These are phyloP conservation scores for Penicillium freii DNA, from an alignment of 2,329 filamentous ascomycete species.

Conservation along the genomic window DNA sequence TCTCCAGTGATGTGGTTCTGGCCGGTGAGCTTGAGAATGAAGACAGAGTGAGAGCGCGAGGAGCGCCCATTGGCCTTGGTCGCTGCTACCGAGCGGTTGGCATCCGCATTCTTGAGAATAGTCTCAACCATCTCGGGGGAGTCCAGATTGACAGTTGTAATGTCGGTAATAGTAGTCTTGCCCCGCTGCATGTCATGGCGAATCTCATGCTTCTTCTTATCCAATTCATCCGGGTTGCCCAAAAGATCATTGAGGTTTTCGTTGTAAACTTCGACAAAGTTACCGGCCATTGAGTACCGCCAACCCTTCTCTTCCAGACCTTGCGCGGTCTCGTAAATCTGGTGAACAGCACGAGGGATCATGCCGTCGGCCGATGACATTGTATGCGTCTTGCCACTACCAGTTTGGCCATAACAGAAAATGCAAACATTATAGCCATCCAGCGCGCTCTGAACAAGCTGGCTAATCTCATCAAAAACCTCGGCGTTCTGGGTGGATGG, in stretches of 20 bases:
- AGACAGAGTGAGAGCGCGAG: slow-evolving; percentile 91
- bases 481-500: slow-evolving; percentile 75
- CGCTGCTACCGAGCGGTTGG: slow-evolving; percentile 86
- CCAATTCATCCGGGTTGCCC: slow-evolving; percentile 66
- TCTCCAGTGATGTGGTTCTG: slow-evolving; percentile 74
- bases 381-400: slow-evolving; percentile 93
- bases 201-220: slow-evolving; percentile 84
- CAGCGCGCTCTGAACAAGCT: slow-evolving; percentile 91
- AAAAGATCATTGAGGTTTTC: slow-evolving; percentile 93
- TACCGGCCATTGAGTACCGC: slow-evolving; percentile 91
- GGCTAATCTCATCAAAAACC: slow-evolving; percentile 93
- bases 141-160: slow-evolving; percentile 72
- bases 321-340: slow-evolving; percentile 88
- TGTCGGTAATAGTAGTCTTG: slow-evolving; percentile 78
- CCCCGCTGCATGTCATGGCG: slow-evolving; percentile 79
- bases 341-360: slow-evolving; percentile 88
- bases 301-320: slow-evolving; percentile 86
- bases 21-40: slow-evolving; percentile 72
- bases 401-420: slow-evolving; percentile 97
- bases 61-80: slow-evolving; percentile 97
- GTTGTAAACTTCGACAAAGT: slow-evolving; percentile 97
- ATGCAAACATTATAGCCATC: slow-evolving; percentile 99
- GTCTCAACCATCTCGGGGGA: slow-evolving; percentile 75
- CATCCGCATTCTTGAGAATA: slow-evolving; percentile 76
- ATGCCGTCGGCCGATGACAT: slow-evolving; percentile 92